A percentile compares a stretch with the other conserved stretches of the same genome.
These are phyloP conservation scores for Somion occarium DNA, from an alignment of 1,284 basidiomycete species.

Conservation along the genomic window DNA sequence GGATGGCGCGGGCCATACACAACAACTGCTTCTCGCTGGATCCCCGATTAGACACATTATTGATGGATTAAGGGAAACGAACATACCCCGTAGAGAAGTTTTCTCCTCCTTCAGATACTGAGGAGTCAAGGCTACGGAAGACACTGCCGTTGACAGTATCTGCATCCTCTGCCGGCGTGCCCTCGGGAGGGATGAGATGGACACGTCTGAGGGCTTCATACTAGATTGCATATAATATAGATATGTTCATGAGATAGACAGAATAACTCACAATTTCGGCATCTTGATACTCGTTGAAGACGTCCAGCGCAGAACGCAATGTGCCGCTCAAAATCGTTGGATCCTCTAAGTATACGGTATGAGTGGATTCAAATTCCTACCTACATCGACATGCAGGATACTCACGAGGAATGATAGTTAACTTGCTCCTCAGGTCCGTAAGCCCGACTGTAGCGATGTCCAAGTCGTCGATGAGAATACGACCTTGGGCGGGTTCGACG, in stretches of 20 bases:
- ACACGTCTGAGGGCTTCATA: conserved; percentile 87
- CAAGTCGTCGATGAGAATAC: conserved; percentile 83
- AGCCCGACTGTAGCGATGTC: conserved; percentile 87
- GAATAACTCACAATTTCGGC: conserved; percentile 64
- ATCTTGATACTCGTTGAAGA: conserved; percentile 87
- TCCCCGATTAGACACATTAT: not conserved
- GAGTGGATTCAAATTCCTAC: not conserved
- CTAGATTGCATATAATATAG: conserved; percentile 29
- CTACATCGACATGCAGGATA: conserved; percentile 10
- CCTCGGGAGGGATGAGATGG: conserved; percentile 71
- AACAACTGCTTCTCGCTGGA: conserved; percentile 75
- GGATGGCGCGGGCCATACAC: conserved; percentile 80
- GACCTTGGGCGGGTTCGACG: conserved; percentile 81
- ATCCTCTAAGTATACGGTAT: conserved; percentile 53
- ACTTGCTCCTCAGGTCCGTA: conserved; percentile 76
- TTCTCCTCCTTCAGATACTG: conserved; percentile 87
- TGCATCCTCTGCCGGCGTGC: conserved; percentile 44
- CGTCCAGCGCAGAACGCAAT: conserved; percentile 84
- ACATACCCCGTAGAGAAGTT: conserved; percentile 86
- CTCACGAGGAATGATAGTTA: conserved; percentile 92
- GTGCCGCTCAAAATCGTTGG: conserved; percentile 88
- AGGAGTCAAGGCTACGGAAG: conserved; percentile 82
- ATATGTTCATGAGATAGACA: not conserved
- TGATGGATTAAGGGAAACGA: too few species aligned
- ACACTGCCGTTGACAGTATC: conserved; percentile 73